A percentile compares a stretch with the other conserved stretches of the same genome.
These are phyloP conservation scores for Solanum ossicruentum DNA, from an alignment of 257 asterid species.

Conservation along the genomic window DNA sequence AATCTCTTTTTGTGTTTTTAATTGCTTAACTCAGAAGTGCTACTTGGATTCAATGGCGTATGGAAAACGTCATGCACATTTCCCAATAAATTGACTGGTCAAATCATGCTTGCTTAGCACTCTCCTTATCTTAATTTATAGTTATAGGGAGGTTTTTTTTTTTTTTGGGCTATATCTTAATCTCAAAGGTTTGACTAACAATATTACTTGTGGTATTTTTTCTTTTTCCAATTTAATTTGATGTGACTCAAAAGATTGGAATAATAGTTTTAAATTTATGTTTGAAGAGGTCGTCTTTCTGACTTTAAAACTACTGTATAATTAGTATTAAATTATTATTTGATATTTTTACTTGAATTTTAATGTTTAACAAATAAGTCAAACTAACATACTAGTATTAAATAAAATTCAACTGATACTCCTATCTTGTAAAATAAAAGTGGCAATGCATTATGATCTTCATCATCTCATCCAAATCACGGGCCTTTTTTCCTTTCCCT, in stretches of 20 bases:
- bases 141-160: background rate
- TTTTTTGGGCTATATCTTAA: no score
- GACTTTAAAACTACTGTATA: background rate
- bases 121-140: background rate
- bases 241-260: background rate
- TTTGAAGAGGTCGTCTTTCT: background rate
- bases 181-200: background rate
- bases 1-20: background rate
- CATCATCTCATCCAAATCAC: background rate
- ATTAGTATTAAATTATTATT: background rate
- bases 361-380: background rate
- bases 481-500: background rate
- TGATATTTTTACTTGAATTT: background rate
- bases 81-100: slow-evolving; percentile 3
- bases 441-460: background rate
- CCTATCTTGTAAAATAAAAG: background rate
- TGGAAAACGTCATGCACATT: slow-evolving; percentile 23
- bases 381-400: background rate
- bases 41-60: slow-evolving; percentile 13
- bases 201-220: background rate
- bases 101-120: background rate
- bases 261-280: background rate
- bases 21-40: background rate
- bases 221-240: no score
- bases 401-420: background rate